Base-by-base conservation (phyloP, 2,329 filamentous ascomycete species). In the Colletotrichum sp. region DNA sequence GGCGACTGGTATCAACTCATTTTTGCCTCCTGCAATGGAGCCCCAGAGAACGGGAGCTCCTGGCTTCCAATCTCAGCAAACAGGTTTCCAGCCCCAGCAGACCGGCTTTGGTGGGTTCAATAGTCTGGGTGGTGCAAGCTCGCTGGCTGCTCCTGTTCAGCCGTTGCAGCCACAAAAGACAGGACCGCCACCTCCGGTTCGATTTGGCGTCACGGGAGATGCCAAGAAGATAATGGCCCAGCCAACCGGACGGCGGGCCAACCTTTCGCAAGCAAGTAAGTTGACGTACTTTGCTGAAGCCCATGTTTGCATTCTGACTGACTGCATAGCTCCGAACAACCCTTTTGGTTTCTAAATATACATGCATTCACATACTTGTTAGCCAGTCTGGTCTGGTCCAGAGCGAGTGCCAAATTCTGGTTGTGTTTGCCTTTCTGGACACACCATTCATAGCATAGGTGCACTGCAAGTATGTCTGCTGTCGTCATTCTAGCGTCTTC, bases 181-280 rank as follows among this genome's bases (percentile, higher is more conserved):
- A 49, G 89, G 88, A 2, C 97, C 97, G 8, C 89, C 96, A 24
- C 97, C 97, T 62, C 92, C 95, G 28, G 93, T 99, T 21, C 92
- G 95, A 76, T 99, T 99, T 83, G 97, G 97, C 52, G 93, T 98
- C 44, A 90, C 91, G 73, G 88, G 89, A 32, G 92, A 93, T 65
- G 88, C 92, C 34, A 95, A 96, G 86, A 97, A 95, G 84, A 87
- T 99, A 80, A 90, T 91, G 76, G 93, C 96, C 34, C 97, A 99
- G 87, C 91, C 95, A 32, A 99, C 97, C 8, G 97, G 97, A 78
- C 90, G 94, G 81, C 93, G 95, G 88, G 97, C 97, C 72, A 98
- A 99, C 84, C 90, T 99, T 79, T 90, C 95, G 69, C 95, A 98
- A 92, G 97, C 97, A 82, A 99, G 96, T 99, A 93, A 94, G 96